Percentiles rank a stretch among this genome's conserved stretches.
These are phyloP conservation scores for Talaromyces liani DNA, from an alignment of 495 filamentous ascomycete genomes.

Conservation along the genomic window DNA sequence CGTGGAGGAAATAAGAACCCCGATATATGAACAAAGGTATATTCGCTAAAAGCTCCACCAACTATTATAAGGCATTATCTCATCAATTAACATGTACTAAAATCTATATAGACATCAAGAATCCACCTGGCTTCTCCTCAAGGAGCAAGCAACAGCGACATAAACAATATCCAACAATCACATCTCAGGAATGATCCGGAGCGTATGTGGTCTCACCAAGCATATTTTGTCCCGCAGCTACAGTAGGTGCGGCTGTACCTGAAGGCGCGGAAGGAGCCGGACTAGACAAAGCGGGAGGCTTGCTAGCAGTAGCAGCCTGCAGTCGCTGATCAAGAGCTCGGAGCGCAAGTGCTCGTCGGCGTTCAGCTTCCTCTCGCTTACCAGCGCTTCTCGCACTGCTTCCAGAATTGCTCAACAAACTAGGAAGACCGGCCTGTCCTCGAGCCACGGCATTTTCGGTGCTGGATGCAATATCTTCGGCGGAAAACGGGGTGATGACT, in stretches of 20 bases:
- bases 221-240: conserved; percentile 35
- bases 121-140: neutral
- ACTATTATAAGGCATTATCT: neutral
- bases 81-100: conserved; percentile 5
- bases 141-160: neutral
- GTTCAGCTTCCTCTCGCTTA: conserved; percentile 82
- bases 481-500: conserved; percentile 80
- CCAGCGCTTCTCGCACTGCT: conserved; percentile 34
- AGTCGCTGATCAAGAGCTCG: conserved; percentile 88
- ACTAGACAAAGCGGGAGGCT: conserved; percentile 26
- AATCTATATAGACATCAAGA: conserved; percentile 2
- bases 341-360: conserved; percentile 79
- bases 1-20: no score
- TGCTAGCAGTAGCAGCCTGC: conserved; percentile 64
- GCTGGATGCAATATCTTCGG: conserved; percentile 73
- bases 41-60: neutral
- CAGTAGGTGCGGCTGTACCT: conserved; percentile 25
- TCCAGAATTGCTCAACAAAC: conserved; percentile 44
- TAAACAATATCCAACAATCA: neutral
- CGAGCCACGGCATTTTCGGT: conserved; percentile 61
- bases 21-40: neutral
- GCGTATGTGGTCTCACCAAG: conserved; percentile 63
- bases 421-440: conserved; percentile 62
- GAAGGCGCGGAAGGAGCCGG: conserved; percentile 20
- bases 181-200: conserved; percentile 48